Base-by-base conservation (phyloP, 2,329 filamentous ascomycete genomes). In the Fusarium caatingaense region DNA sequence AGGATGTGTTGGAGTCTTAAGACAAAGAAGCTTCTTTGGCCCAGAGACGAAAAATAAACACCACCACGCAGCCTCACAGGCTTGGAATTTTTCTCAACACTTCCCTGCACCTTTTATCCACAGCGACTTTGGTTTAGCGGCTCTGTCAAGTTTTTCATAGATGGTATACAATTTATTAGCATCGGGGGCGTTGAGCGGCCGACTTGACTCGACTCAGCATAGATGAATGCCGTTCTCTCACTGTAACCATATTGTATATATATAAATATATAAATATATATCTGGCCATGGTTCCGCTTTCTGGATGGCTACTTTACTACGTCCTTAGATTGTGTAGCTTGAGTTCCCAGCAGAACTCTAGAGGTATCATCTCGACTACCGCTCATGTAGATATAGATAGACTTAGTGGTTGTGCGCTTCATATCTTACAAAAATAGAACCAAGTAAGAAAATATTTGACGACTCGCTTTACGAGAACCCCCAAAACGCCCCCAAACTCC, bases 1-100 rank as follows among this genome's bases (percentile, higher is more conserved):
- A 88, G 88, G 80, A 94, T 95, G 91, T 74, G 93, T 37, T 82
- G 87, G 27, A 90, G 91, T n/a, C 84, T 95, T 13, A 78, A 86
- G 59, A 81, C 84, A 27, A 88, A 84, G 68, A 87, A 93, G 75
- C 86, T 96, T n/a, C 79, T 95, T 3, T 94, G 91, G 92, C 92
- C 92, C 8, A 92, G 90, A 76, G 89, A 91, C 37, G 59, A 63
- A 32, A 60, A 23, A 6, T 74, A 60, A 46, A 34, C 34, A n/a
- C 18, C 13, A 25, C 20, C n/a, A n/a, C 12, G 8, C 21, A 28
- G 20, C 18, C 20, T 34, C 23, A 18, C 18, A 30, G 23, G 28
- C n/a, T 49, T 20, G 6, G 16, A n/a, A 25, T 50, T 18, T n/a
- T 50, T 16, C 15, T 11, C 34, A 12, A 28, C 16, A 50, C 12